These are phyloP conservation scores for Coprinellus micaceus DNA, from an alignment of 768 basidiomycete species.

Conservation along the genomic window DNA sequence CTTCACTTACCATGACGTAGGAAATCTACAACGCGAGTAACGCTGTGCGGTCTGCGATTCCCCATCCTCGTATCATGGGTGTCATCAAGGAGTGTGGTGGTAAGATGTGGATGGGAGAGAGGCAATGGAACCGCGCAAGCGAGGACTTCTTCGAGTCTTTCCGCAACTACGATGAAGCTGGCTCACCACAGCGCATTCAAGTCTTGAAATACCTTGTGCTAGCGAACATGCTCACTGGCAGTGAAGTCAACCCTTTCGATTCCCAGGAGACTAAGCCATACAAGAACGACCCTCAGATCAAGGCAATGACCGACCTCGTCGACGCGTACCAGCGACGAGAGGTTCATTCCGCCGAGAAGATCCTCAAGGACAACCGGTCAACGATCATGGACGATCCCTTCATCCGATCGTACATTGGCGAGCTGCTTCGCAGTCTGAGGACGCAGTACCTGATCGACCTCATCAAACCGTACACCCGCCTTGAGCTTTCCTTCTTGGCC, in stretches of 20 bases:
- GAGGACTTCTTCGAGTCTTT: conserved; percentile 99
- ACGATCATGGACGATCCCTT: conserved; percentile 97
- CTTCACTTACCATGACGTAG: conserved; percentile 37
- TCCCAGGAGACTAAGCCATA: conserved; percentile 99
- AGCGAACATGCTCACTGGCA: conserved; percentile 96
- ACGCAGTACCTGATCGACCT: conserved; percentile 97
- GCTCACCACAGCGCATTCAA: conserved; percentile 93
- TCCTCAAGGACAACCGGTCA: conserved; percentile 85
- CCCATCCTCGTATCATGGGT: conserved; percentile 97
- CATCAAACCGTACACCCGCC: conserved; percentile 94
- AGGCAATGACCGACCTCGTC: conserved; percentile 96
- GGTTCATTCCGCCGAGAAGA: conserved; percentile 96
- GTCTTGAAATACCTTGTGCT: conserved; percentile 97
- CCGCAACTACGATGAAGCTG: conserved; percentile 97
- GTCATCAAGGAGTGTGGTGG: conserved; percentile 99
- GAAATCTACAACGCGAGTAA: conserved; percentile 97
- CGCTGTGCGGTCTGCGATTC: conserved; percentile 90
- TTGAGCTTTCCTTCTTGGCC: conserved; percentile 90
- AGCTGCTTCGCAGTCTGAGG: conserved; percentile 87
- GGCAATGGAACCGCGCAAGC: conserved; percentile 94
- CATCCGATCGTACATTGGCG: conserved; percentile 94
- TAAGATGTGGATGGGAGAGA: conserved; percentile 99
- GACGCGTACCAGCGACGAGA: conserved; percentile 95
- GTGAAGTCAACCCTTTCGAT: conserved; percentile 98
- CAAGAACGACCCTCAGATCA: conserved; percentile 94